phyloP scores from a whole-genome alignment of 75 land plant species.

The Cunninghamia lanceolata region DNA sequence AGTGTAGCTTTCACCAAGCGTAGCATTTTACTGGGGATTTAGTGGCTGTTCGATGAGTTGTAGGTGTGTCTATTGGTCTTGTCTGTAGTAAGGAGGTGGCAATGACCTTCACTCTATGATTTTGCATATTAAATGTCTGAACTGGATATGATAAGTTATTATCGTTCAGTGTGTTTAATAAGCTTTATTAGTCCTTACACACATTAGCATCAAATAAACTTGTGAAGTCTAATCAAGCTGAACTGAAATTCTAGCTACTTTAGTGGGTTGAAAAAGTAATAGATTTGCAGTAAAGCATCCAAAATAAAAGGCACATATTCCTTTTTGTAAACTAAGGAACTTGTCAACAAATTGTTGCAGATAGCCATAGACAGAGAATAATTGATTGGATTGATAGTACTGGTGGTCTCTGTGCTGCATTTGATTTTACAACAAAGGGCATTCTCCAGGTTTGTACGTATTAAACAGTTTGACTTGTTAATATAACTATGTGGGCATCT shows the following conservation, averaged over 20 bases:
- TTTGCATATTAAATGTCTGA: too few relatives aligned
- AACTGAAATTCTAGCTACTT: not conserved
- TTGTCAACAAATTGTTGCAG: conserved; percentile 34
- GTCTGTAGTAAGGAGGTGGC: too few relatives aligned
- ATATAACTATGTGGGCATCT: not conserved
- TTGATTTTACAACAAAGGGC: conserved; percentile 95
- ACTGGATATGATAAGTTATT: not conserved
- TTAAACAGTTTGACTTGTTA: not conserved
- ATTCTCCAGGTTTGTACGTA: conserved; percentile 72
- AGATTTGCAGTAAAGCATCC: not conserved
- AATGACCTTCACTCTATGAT: too few relatives aligned
- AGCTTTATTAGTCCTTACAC: not conserved
- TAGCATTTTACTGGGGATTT: too few relatives aligned
- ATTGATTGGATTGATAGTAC: conserved; percentile 82
- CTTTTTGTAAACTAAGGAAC: not conserved
- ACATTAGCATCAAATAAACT: not conserved
- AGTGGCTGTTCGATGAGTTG: too few relatives aligned
- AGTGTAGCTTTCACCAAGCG: too few relatives aligned
- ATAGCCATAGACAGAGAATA: conserved; percentile 81
- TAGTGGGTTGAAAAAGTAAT: not conserved
- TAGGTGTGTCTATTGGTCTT: too few relatives aligned
- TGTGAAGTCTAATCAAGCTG: not conserved
- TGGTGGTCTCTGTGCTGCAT: conserved; percentile 68
- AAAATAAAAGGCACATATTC: not conserved
- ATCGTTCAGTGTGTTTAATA: not conserved